Evolutionary conservation across 805 yeast genomes (phyloP).

Genomic region (Dipodascus geniculatus): DNA sequence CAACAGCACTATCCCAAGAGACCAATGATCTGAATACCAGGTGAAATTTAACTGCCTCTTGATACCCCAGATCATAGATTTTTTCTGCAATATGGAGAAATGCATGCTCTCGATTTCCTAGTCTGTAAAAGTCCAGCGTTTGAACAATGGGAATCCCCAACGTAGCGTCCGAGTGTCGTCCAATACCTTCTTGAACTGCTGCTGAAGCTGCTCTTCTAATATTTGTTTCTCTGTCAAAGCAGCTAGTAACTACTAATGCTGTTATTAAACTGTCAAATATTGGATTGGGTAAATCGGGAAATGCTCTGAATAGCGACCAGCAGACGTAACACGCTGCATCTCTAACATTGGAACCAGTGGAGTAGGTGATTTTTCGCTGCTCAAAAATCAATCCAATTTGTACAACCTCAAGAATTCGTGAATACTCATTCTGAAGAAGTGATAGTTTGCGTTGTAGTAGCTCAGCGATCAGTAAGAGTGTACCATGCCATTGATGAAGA

Average conservation of each 20-base stretch:
- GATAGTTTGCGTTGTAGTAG: conserved; percentile 19
- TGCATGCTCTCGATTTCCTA: conserved; percentile 34
- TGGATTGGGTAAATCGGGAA: conserved; percentile 14
- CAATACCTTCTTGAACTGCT: conserved; percentile 75
- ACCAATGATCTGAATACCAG: conserved; percentile 28
- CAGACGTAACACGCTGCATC: conserved; percentile 76
- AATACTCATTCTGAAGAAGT: conserved; percentile 7
- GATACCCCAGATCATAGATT: conserved; percentile 13
- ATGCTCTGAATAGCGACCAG: conserved; percentile 61
- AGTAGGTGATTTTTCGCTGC: conserved; percentile 38
- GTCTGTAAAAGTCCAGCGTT: conserved; percentile 37
- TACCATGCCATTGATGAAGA: conserved; percentile 43
- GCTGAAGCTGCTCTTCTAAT: conserved; percentile 78
- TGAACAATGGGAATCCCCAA: conserved; percentile 35
- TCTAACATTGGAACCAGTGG: conserved; percentile 57
- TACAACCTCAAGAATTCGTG: conserved; percentile 24
- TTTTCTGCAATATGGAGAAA: conserved; percentile 28
- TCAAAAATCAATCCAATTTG: conserved; percentile 43
- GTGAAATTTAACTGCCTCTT: conserved; percentile 22
- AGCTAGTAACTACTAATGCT: conserved; percentile 38
- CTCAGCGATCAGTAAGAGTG: conserved; percentile 46
- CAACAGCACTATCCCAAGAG: conserved; percentile 32
- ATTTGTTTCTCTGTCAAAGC: conserved; percentile 64
- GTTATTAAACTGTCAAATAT: conserved; percentile 10
- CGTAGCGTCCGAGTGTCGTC: conserved; percentile 39